Conservation (phyloP, 2,329 filamentous ascomycete genomes). For the Plectosphaerella sp. region DNA sequence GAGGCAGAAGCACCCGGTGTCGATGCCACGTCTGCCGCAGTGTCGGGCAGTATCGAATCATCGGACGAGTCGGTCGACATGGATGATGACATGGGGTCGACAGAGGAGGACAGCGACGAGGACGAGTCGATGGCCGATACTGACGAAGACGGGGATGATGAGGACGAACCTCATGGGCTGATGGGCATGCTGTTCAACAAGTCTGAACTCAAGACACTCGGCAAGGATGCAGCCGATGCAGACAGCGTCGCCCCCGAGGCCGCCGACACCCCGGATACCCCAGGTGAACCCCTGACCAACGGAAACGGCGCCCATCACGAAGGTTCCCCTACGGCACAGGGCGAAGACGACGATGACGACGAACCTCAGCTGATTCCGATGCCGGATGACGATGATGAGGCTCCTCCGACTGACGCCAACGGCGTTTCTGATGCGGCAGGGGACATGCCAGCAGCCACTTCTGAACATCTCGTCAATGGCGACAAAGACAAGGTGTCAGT, state of each 20-base stretch:
- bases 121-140: conserved; percentile 40
- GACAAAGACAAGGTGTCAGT: not conserved
- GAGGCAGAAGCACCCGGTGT: conserved; percentile 16
- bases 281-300: conserved; percentile 11
- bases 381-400: conserved; percentile 2
- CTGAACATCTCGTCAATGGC: not conserved
- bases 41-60: conserved; percentile 38
- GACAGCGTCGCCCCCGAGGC: conserved; percentile 7
- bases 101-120: conserved; percentile 42
- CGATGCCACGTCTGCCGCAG: conserved; percentile 10
- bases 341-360: conserved; percentile 1
- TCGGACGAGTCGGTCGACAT: conserved; percentile 65
- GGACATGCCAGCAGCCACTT: too few species aligned
- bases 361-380: not conserved
- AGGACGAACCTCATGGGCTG: conserved; percentile 40
- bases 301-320: conserved; percentile 25
- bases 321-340: conserved; percentile 21
- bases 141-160: conserved; percentile 33
- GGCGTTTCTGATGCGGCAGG: not conserved
- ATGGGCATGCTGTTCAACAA: conserved; percentile 57
- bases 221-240: not conserved
- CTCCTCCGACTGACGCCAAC: not conserved
- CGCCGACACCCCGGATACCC: not conserved
- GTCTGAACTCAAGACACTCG: conserved; percentile 49
- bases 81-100: conserved; percentile 62